Conservation (phyloP, 2,329 filamentous ascomycete genomes). For the Cladosporium colombiae region DNA sequence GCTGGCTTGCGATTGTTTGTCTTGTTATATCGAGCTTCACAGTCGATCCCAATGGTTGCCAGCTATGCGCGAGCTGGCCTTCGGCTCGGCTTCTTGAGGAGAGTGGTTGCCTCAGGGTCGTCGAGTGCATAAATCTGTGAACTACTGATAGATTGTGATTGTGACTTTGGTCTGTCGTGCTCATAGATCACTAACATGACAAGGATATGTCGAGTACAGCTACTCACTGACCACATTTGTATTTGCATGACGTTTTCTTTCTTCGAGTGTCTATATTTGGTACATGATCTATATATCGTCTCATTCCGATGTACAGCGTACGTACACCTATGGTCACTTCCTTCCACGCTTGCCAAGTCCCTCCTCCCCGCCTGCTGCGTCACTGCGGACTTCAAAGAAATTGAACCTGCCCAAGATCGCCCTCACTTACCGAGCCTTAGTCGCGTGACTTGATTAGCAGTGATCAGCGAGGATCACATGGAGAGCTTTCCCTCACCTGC, state of each 20-base stretch:
- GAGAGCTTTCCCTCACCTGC: slow-evolving; percentile 40
- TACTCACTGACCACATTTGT: too few species aligned
- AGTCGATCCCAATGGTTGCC: slow-evolving; percentile 1
- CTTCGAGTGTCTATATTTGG: too few species aligned
- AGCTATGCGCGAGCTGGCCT: slow-evolving; percentile 13
- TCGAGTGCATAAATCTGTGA: not conserved
- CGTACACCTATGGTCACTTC: not conserved
- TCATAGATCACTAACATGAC: too few species aligned
- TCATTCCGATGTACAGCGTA: not conserved
- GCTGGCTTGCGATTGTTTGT: slow-evolving; percentile 10
- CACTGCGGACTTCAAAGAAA: slow-evolving; percentile 20
- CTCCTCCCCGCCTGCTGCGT: slow-evolving; percentile 6
- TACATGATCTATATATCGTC: too few species aligned
- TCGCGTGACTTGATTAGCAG: slow-evolving; percentile 17
- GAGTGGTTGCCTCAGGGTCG: not conserved
- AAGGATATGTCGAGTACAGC: too few species aligned
- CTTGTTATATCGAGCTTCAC: not conserved
- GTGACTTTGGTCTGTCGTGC: too few species aligned
- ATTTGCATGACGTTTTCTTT: too few species aligned
- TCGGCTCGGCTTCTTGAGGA: not conserved
- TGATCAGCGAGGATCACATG: slow-evolving; percentile 28
- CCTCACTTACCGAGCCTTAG: slow-evolving; percentile 16
- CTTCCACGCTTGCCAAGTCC: not conserved
- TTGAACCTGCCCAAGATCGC: slow-evolving; percentile 8
- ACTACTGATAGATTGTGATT: too few species aligned